Conservation (phyloP, 2,329 filamentous ascomycete genomes). For the Penicillium griseofulvum region DNA sequence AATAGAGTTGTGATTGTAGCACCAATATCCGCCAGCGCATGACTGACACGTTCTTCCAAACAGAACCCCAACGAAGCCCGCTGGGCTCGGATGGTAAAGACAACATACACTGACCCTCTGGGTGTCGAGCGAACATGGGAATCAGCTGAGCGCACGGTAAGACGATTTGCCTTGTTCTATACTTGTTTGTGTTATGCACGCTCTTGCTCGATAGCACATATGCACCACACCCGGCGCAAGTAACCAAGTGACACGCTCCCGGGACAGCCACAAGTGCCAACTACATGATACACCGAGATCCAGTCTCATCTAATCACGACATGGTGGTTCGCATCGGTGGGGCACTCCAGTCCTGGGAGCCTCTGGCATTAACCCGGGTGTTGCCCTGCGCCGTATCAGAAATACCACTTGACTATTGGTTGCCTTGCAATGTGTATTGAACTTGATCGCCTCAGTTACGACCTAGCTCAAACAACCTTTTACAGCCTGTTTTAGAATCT, state of each 20-base stretch:
- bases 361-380: neutral
- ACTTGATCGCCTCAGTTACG: neutral
- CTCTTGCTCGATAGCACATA: neutral
- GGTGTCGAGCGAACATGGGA: constrained; percentile 47
- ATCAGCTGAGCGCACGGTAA: constrained; percentile 45
- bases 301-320: neutral
- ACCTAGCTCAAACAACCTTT: neutral
- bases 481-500: neutral
- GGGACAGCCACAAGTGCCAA: neutral
- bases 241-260: neutral
- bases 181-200: neutral
- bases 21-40: neutral
- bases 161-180: constrained; percentile 6
- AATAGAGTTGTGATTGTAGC: neutral
- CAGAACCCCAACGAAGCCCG: constrained; percentile 41
- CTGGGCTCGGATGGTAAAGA: constrained; percentile 45
- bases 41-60: neutral
- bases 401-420: neutral
- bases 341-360: neutral
- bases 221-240: neutral
- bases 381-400: neutral
- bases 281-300: neutral
- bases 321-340: neutral
- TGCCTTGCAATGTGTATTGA: neutral
- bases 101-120: constrained; percentile 44